These are phyloP conservation scores for Ophiostoma himal-ulmi DNA, from an alignment of 2,329 filamentous ascomycete genomes.

Conservation along the genomic window DNA sequence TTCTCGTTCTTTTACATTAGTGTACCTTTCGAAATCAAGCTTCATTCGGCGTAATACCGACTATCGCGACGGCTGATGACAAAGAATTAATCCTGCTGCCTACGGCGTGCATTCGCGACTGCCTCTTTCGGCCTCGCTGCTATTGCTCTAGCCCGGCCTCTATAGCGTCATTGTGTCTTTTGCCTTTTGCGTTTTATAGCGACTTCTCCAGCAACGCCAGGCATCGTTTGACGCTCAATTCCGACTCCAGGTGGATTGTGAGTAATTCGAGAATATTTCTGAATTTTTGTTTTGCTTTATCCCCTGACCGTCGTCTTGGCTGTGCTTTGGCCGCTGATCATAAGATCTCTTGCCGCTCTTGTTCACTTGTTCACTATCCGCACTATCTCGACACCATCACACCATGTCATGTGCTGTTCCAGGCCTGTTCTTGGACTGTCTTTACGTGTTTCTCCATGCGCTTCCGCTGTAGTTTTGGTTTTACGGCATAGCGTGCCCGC, in stretches of 20 bases:
- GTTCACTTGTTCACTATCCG: neutral
- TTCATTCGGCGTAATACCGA: neutral
- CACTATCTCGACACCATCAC: neutral
- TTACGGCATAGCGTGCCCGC: neutral
- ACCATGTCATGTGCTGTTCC: neutral
- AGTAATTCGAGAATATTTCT: too few species aligned
- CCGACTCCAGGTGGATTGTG: too few species aligned
- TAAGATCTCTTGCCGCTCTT: neutral
- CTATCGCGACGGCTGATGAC: neutral
- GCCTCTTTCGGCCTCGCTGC: neutral
- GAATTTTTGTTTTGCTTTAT: neutral
- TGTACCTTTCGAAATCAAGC: neutral
- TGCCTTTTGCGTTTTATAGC: too few species aligned
- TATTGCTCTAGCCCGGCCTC: neutral
- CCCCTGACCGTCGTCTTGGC: neutral
- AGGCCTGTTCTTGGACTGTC: neutral
- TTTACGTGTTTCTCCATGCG: neutral
- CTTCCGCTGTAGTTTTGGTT: neutral
- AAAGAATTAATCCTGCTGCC: constrained; percentile 5
- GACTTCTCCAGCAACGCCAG: too few species aligned
- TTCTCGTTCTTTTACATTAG: too few species aligned
- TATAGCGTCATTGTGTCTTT: neutral
- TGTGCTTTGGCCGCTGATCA: constrained; percentile 1
- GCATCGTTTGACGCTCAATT: too few species aligned
- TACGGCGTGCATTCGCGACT: neutral